phyloP scores from a whole-genome alignment of 106 monocot species.

The Dactylorhiza incarnata region DNA sequence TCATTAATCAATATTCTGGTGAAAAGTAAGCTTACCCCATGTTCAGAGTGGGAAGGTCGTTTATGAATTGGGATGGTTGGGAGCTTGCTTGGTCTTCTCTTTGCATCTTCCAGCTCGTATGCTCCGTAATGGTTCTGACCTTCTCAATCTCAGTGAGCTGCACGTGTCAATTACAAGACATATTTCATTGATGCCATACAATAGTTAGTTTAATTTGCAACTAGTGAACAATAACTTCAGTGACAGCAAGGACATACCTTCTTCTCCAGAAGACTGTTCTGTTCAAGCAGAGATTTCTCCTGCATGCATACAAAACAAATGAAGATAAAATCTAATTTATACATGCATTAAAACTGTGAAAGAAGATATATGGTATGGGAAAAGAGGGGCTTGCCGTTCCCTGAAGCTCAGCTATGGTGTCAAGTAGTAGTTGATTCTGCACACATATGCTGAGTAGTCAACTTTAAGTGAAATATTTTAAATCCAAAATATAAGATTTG shows the following conservation, averaged over 20 bases:
- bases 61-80: neutral
- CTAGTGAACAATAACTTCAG: too few species aligned
- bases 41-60: neutral
- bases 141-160: neutral
- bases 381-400: neutral
- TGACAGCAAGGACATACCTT: neutral
- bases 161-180: neutral
- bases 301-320: neutral
- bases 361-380: neutral
- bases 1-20: neutral
- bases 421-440: slow-evolving; percentile 1
- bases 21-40: neutral
- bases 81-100: neutral
- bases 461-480: neutral
- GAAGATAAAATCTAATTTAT: neutral
- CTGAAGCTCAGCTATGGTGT: neutral
- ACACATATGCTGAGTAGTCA: neutral
- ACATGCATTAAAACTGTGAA: neutral
- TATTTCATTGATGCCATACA: neutral
- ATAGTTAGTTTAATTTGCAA: too few species aligned
- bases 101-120: neutral
- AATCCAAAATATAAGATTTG: neutral
- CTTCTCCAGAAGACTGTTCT: neutral
- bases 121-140: neutral
- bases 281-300: slow-evolving; percentile 4